phyloP scores from a whole-genome alignment of 805 yeast species.

The Sungouiozyma intestinalis region DNA sequence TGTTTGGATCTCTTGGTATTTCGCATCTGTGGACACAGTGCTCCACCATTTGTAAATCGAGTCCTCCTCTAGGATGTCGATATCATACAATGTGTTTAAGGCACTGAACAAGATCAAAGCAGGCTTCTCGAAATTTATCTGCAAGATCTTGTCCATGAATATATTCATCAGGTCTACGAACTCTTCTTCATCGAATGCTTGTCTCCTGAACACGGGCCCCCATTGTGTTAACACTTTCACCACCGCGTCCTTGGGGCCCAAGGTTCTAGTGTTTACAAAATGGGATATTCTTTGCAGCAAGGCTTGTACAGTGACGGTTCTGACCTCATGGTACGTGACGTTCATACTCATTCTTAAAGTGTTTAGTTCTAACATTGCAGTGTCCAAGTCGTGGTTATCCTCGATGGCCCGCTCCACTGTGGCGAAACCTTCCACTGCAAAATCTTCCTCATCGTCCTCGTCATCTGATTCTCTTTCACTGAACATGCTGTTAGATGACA shows the following conservation, averaged over 20 bases:
- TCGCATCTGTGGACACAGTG: slow-evolving; percentile 29
- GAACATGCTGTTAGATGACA: slow-evolving; percentile 31
- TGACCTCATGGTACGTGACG: slow-evolving; percentile 86
- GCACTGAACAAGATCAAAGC: slow-evolving; percentile 29
- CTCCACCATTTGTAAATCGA: slow-evolving; percentile 78
- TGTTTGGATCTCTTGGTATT: slow-evolving; percentile 40
- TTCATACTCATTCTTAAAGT: slow-evolving; percentile 97
- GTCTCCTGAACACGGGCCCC: slow-evolving; percentile 74
- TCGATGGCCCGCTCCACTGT: slow-evolving; percentile 88
- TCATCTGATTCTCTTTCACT: slow-evolving; percentile 40
- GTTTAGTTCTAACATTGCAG: slow-evolving; percentile 84
- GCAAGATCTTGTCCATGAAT: slow-evolving; percentile 30
- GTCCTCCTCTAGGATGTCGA: slow-evolving; percentile 77
- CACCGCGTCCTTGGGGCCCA: slow-evolving; percentile 67
- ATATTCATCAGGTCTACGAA: slow-evolving; percentile 55
- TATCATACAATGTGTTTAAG: slow-evolving; percentile 59
- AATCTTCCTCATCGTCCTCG: slow-evolving; percentile 58
- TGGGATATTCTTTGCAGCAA: slow-evolving; percentile 59
- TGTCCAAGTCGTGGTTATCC: slow-evolving; percentile 85
- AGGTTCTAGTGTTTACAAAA: slow-evolving; percentile 65
- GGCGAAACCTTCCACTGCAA: slow-evolving; percentile 82
- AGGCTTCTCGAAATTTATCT: slow-evolving; percentile 27
- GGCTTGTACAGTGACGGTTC: slow-evolving; percentile 69
- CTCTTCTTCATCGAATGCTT: slow-evolving; percentile 73
- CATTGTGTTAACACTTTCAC: slow-evolving; percentile 68